Evolutionary conservation across 495 filamentous ascomycete genomes (phyloP), one percentile per base, ranked within the genome.

Genomic region (Neurospora tetraspora): DNA sequence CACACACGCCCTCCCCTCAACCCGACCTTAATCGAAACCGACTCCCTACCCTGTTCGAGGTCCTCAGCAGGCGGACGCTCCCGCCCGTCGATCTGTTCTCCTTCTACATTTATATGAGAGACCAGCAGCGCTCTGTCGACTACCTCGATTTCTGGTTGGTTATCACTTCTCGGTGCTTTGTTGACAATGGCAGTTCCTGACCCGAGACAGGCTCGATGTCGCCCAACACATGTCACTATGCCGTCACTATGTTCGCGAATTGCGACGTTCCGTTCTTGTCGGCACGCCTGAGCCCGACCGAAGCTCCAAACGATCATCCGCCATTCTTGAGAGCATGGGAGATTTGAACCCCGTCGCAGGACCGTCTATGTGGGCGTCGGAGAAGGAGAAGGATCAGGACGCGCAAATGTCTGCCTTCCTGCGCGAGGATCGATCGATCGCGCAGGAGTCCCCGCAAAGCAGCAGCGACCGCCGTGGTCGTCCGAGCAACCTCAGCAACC

Each of bases 101-200:
- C 3, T 98, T 98, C 86, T 98, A 98, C 85, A 98, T 99, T 77
- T 99, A 97, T 82, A 99, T 99, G 96, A 88, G 96, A 72, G 96
- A 99, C 80, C 94, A 98, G 83, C 94, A 98, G 79, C 89, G 95
- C 79, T 97, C 95, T 5, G 94, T 99, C 10, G 96, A 99, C 77
- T 98, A 98, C 77, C 85, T 99, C 16, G 96, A 99, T 81, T 99
- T 99, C 82, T 99, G 96, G 96, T 99, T 85, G 34, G 85, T 79
- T 68, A 45, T 73, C 20, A 68, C 2, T 37, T 53, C 34, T 23
- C 23, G 38, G 7, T 68, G 68, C 39, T 45, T 37, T 38, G 27
- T 20, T 70, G n/a, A 23, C 45, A 69, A 16, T 75, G 34, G 12
- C 53, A 61, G 23, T 6, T 61, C 53, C 71, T 76, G 69, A 76